Evolutionary conservation across 2,329 filamentous ascomycete genomes (phyloP), one percentile per base, ranked within the genome.

Genomic region (Claviceps cyperi): DNA sequence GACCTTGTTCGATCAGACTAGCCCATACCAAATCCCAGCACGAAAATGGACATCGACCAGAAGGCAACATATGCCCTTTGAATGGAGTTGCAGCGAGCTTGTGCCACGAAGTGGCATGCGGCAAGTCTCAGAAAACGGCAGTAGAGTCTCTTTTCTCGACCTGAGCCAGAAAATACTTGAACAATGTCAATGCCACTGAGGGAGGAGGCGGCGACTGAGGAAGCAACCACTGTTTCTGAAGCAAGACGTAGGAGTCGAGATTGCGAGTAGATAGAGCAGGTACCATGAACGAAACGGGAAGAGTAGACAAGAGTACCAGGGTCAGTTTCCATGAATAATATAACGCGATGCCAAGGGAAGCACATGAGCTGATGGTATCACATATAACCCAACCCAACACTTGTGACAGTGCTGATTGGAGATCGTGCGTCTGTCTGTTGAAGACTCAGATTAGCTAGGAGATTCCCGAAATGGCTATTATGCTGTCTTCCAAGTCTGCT

Each of bases 1-100:
- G 67, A 1, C 79, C 80, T 1, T 75, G 66, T 9, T 73, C 70
- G 9, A 92, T 80, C 1, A 95, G 73, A 1, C 77, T 69, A 83
- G 77, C 0, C 89, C 90, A 57, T 90, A 94, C 79, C 86, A 95
- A 97, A 96, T 0, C 89, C 90, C 51, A 89, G 77, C 0, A 94
- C 83, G 56, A 97, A 96, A 62, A 96, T 81, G 1, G 73, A 74
- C 3, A 88, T 76, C 32, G 84, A 81, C 69, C 89, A 81, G 56
- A 94, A 78, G 45, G 83, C 81, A 48, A 86, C 74, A 46, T 84
- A 77, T 0, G 81, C 82, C 59, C 86, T 80, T 59, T 95, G 89
- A 3, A 81, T 62, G 0, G 85, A 80, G 55, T 81, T 85, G 15
- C 79, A 74, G 44, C 77, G 73, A 0, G 84, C 84, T 60, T 91